phyloP scores from a whole-genome alignment of 352 stramenopile genomes.

The Albugo laibachii region DNA sequence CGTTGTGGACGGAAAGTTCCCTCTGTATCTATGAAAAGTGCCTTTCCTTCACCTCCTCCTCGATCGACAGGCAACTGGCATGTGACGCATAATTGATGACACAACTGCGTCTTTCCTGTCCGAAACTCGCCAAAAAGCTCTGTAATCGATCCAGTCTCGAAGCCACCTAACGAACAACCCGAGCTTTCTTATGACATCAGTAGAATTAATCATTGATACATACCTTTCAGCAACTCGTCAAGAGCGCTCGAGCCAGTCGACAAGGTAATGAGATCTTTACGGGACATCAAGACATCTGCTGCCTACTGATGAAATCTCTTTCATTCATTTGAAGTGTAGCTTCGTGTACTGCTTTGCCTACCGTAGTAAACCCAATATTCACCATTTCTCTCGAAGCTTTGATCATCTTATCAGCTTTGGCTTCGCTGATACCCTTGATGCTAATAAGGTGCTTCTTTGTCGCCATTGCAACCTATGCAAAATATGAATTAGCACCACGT shows the following conservation, averaged over 20 bases:
- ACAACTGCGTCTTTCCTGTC: conserved; percentile 98
- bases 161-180: conserved; percentile 50
- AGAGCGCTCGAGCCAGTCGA: conserved; percentile 84
- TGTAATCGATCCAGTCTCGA: conserved; percentile 96
- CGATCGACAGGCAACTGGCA: conserved; percentile 95
- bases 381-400: conserved; percentile 94
- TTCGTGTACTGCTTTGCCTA: conserved; percentile 12
- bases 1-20: conserved; percentile 95
- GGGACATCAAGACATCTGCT: conserved; percentile 68
- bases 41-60: conserved; percentile 93
- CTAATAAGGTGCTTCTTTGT: conserved; percentile 93
- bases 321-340: not conserved
- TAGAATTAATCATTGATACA: not conserved
- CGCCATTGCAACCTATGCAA: conserved; percentile 80
- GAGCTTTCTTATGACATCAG: not conserved
- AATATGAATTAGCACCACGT: not conserved
- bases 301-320: conserved; percentile 21
- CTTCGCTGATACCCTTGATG: conserved; percentile 98
- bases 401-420: conserved; percentile 97
- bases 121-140: conserved; percentile 99
- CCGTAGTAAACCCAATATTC: conserved; percentile 97
- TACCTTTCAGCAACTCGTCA: conserved; percentile 77
- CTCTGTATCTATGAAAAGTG: conserved; percentile 99
- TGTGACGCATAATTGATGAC: conserved; percentile 98
- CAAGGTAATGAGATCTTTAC: conserved; percentile 87